Evolutionary conservation across 768 basidiomycete species (phyloP).

Genomic region (Suillus paluster): DNA sequence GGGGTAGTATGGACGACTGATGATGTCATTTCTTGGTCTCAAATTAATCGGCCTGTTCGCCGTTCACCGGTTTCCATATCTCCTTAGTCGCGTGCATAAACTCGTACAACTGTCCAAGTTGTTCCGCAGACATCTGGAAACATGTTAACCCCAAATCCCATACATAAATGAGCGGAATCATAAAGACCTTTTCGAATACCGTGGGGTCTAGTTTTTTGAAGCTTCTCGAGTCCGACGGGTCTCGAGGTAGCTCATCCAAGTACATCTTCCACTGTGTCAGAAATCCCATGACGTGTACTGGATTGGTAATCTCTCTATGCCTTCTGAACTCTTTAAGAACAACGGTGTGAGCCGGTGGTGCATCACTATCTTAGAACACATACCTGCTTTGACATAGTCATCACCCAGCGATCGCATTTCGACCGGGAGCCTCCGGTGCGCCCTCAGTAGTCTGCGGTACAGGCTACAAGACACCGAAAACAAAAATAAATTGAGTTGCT

Average conservation of each 20-base stretch:
- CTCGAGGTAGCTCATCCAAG: conserved; percentile 69
- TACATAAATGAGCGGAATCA: conserved; percentile 1
- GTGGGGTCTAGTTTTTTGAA: conserved; percentile 76
- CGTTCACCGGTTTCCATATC: conserved; percentile 71
- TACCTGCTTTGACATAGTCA: conserved; percentile 82
- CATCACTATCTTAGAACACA: conserved; percentile 1
- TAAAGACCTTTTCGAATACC: conserved; percentile 72
- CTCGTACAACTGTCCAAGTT: conserved; percentile 92
- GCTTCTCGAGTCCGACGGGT: conserved; percentile 40
- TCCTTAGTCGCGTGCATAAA: conserved; percentile 91
- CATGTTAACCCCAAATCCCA: conserved; percentile 1
- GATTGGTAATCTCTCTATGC: conserved; percentile 80
- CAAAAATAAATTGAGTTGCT: conserved; percentile 1
- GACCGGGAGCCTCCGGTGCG: conserved; percentile 69
- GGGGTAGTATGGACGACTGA: neutral
- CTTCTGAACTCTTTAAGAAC: conserved; percentile 77
- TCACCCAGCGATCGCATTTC: conserved; percentile 90
- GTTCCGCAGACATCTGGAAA: conserved; percentile 82
- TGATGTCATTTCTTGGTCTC: neutral
- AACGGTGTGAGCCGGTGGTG: conserved; percentile 6
- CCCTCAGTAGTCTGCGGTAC: conserved; percentile 79
- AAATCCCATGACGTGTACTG: conserved; percentile 92
- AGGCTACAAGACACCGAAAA: conserved; percentile 49
- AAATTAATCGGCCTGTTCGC: conserved; percentile 15
- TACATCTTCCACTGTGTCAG: conserved; percentile 95